Conservation (phyloP, 768 basidiomycete genomes). For the Lepiota venenata region DNA sequence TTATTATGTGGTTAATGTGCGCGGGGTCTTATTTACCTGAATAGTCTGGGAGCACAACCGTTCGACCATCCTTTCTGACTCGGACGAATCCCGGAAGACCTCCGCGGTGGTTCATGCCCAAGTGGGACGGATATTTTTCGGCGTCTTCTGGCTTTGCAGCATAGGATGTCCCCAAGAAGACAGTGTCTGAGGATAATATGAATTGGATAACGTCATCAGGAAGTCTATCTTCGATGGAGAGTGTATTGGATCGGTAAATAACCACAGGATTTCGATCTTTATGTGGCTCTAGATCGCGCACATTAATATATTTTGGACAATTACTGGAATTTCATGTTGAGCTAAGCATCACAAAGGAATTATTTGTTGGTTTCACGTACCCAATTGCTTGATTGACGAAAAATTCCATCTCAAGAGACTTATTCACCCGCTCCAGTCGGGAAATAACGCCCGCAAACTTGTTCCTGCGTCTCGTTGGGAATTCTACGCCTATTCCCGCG, state of each 20-base stretch:
- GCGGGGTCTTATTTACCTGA: slow-evolving; percentile 32
- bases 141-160: slow-evolving; percentile 34
- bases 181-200: slow-evolving; percentile 47
- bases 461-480: slow-evolving; percentile 54
- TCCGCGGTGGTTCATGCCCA: slow-evolving; percentile 63
- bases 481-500: slow-evolving; percentile 60
- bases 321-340: slow-evolving; percentile 34
- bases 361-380: slow-evolving; percentile 28
- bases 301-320: slow-evolving; percentile 68
- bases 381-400: slow-evolving; percentile 56
- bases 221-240: slow-evolving; percentile 36
- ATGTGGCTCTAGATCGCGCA: slow-evolving; percentile 47
- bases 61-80: slow-evolving; percentile 53
- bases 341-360: not conserved
- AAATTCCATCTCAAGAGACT: slow-evolving; percentile 33
- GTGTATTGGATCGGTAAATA: slow-evolving; percentile 25
- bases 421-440: slow-evolving; percentile 25
- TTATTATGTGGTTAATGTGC: too few relatives aligned
- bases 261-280: slow-evolving; percentile 36
- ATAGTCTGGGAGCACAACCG: slow-evolving; percentile 57
- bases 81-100: slow-evolving; percentile 62
- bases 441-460: slow-evolving; percentile 54
- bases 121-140: slow-evolving; percentile 46
- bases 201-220: slow-evolving; percentile 47
- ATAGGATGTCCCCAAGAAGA: slow-evolving; percentile 55